phyloP scores from a whole-genome alignment of 108 stramenopile species.

The Mediolabrus comicus region DNA sequence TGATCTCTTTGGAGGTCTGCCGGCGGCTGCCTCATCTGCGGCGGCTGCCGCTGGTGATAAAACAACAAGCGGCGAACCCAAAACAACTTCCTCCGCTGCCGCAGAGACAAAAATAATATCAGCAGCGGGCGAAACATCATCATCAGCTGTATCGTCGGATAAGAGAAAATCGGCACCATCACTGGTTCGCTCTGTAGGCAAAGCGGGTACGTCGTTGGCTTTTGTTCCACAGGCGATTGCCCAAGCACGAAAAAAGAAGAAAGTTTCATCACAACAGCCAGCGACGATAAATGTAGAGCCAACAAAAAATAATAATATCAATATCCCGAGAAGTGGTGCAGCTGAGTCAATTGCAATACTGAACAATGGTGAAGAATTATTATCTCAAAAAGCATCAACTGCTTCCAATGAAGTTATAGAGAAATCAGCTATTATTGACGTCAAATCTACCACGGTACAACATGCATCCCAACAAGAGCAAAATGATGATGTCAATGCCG shows the following conservation, averaged over 20 bases:
- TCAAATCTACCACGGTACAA: not conserved
- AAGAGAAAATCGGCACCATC: constrained; percentile 14
- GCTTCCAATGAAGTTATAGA: too few relatives aligned
- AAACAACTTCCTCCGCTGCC: too few relatives aligned
- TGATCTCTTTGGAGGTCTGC: constrained; percentile 41
- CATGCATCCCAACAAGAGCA: not conserved
- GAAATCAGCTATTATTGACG: not conserved
- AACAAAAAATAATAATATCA: too few relatives aligned
- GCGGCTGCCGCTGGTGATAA: not conserved
- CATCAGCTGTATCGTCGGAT: not conserved
- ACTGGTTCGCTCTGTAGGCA: constrained; percentile 55
- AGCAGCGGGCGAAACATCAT: not conserved
- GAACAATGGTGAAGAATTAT: too few relatives aligned
- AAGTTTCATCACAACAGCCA: not conserved
- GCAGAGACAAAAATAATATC: not conserved
- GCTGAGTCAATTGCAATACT: not conserved
- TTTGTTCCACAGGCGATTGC: constrained; percentile 42
- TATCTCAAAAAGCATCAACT: too few relatives aligned
- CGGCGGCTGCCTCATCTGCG: constrained; percentile 14
- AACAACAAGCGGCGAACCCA: not conserved
- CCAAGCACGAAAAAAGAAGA: constrained; percentile 30
- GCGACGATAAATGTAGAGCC: not conserved
- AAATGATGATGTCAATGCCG: not conserved
- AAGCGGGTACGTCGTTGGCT: constrained; percentile 68
- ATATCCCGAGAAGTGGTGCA: not conserved